phyloP scores from a whole-genome alignment of 768 basidiomycete species.

The Suillus plorans region DNA sequence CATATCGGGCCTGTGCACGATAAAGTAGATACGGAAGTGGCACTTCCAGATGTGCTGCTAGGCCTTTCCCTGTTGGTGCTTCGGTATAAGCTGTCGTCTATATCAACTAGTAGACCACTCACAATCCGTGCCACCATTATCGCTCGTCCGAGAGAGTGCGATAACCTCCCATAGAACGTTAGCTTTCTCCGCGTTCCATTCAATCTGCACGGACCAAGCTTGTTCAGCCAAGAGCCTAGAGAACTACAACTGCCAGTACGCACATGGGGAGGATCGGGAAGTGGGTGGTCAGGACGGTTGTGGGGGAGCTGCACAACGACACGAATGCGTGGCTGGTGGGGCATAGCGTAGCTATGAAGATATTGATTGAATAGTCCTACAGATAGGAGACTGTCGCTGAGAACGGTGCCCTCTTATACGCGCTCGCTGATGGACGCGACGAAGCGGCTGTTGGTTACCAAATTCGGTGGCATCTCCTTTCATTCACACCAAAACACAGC shows the following conservation, averaged over 20 bases:
- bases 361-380: too few relatives aligned
- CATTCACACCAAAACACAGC: neutral
- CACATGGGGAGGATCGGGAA: slow-evolving; percentile 68
- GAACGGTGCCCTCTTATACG: neutral
- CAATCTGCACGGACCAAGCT: slow-evolving; percentile 51
- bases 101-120: slow-evolving; percentile 27
- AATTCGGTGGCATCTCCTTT: slow-evolving; percentile 4
- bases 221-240: slow-evolving; percentile 8
- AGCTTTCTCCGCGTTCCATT: slow-evolving; percentile 84
- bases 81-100: neutral
- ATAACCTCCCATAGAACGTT: slow-evolving; percentile 87
- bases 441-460: neutral
- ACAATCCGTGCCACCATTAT: slow-evolving; percentile 81
- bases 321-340: slow-evolving; percentile 44
- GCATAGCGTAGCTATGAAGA: slow-evolving; percentile 16
- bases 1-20: slow-evolving; percentile 79
- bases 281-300: slow-evolving; percentile 70
- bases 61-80: slow-evolving; percentile 66
- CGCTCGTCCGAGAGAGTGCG: slow-evolving; percentile 69
- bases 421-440: slow-evolving; percentile 6
- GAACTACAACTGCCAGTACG: slow-evolving; percentile 26
- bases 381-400: neutral
- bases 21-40: slow-evolving; percentile 85
- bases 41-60: slow-evolving; percentile 76
- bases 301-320: slow-evolving; percentile 80